A percentile compares a stretch with the other conserved stretches of the same genome.
phyloP scores from a whole-genome alignment of 345 rosid species.

The Erysimum cheiranthoides region DNA sequence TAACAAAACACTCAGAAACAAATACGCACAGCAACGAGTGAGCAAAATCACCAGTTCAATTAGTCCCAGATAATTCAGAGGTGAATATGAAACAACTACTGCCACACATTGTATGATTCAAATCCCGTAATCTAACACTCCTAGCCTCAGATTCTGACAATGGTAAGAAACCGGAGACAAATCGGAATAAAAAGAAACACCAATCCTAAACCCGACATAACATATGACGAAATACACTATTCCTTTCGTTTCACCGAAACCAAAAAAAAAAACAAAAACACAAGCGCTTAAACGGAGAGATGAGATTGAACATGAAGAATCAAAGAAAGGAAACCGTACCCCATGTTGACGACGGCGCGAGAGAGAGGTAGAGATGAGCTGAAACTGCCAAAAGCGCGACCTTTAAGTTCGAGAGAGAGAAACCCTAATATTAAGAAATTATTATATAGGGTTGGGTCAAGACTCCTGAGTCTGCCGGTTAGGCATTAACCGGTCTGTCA shows the following conservation, averaged over 20 bases:
- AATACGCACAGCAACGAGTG: background rate
- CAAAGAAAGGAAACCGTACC: slow-evolving; percentile 24
- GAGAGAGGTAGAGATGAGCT: slow-evolving; percentile 20
- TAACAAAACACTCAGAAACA: background rate
- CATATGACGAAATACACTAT: slow-evolving; percentile 9
- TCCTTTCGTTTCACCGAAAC: background rate
- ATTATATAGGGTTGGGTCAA: slow-evolving; percentile 3
- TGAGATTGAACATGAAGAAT: background rate
- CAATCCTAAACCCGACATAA: background rate
- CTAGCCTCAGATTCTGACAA: background rate
- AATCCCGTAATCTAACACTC: background rate
- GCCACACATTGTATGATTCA: background rate
- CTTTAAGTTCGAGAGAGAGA: slow-evolving; percentile 7
- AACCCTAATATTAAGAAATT: slow-evolving; percentile 21
- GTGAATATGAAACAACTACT: background rate
- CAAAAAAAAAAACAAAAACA: background rate
- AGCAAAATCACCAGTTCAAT: background rate
- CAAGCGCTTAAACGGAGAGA: background rate
- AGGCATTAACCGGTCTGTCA: slow-evolving; percentile 18
- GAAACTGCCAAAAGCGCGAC: slow-evolving; percentile 18
- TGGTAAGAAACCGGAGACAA: background rate
- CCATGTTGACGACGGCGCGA: slow-evolving; percentile 46
- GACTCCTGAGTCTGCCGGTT: background rate
- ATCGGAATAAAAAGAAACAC: background rate
- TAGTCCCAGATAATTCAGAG: background rate